Base-by-base conservation (phyloP, 768 basidiomycete species). In the Coprinopsis sp. region DNA sequence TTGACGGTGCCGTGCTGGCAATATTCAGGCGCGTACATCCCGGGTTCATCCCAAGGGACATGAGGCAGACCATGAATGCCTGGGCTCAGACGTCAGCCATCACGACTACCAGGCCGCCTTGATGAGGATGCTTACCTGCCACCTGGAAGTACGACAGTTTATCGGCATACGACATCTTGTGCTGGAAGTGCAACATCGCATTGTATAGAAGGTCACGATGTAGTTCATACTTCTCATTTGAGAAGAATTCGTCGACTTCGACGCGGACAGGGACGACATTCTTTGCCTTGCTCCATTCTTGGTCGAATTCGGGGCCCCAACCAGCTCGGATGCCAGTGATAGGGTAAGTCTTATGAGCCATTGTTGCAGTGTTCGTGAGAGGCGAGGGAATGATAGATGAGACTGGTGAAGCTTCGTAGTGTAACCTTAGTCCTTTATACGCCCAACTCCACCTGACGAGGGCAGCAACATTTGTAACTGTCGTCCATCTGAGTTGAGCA, bases 81-180 rank as follows among this genome's bases (percentile, higher is more conserved):
- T 39, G 29, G 8, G 29, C 8, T 8, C n/a, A 8, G 29, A 8
- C 8, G 29, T 8, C 8, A n/a, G 8, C 8, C 8, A n/a, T n/a
- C n/a, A 31, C 8, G 29, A 31, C 29, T 31, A n/a, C 29, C 8
- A n/a, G n/a, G 29, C n/a, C 8, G 29, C 8, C n/a, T n/a, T 8
- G 19, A 37, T 8, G n/a, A n/a, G n/a, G n/a, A n/a, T n/a, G n/a
- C 34, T 8, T 10, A 39, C 37, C 37, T 21, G 37, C 12, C 11
- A 39, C 37, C 22, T 24, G 37, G 37, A 39, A 39, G 22, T 39
- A 39, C 18, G 37, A 24, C 22, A 39, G 16, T 23, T 39, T 39
- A 16, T 39, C 22, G 37, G 12, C 16, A 23, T 39, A 24, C 11
- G 14, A 10, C 22, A 39, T 19, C 6, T 24, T 16, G n/a, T n/a